phyloP scores from a whole-genome alignment of 83 land plant genomes.

The Larix sibirica region DNA sequence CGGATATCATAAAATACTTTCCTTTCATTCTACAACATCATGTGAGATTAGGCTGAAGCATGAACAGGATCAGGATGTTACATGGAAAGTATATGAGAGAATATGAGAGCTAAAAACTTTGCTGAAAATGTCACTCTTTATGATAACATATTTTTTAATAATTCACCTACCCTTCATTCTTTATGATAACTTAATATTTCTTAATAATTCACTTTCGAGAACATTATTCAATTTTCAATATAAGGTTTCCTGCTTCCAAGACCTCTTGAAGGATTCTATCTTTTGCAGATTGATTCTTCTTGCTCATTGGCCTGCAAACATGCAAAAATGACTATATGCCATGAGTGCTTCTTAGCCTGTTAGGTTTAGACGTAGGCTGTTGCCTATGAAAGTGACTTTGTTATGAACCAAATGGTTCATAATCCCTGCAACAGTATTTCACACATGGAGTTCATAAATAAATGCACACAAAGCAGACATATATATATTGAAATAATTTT shows the following conservation, averaged over 20 bases:
- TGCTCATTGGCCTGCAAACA: not conserved
- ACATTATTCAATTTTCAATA: not conserved
- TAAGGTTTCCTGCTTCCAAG: not conserved
- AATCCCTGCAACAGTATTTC: too few species aligned
- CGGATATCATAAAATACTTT: not conserved
- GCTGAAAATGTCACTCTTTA: not conserved
- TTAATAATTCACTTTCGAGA: too few species aligned
- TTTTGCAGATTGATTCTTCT: not conserved
- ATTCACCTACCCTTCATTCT: too few species aligned
- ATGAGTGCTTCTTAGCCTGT: not conserved
- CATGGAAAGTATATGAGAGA: not conserved
- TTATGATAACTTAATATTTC: not conserved
- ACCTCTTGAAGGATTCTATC: not conserved
- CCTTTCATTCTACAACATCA: not conserved
- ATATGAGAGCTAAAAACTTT: not conserved
- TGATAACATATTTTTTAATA: not conserved
- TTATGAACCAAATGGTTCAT: not conserved
- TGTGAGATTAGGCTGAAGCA: not conserved
- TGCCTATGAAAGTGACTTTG: not conserved
- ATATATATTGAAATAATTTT: too few species aligned
- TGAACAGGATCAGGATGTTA: not conserved
- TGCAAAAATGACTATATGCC: not conserved
- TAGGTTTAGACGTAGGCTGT: not conserved
- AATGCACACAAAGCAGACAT: too few species aligned
- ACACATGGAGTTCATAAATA: too few species aligned